phyloP scores from a whole-genome alignment of 1,284 basidiomycete genomes.

The Wallemia ichthyophaga region DNA sequence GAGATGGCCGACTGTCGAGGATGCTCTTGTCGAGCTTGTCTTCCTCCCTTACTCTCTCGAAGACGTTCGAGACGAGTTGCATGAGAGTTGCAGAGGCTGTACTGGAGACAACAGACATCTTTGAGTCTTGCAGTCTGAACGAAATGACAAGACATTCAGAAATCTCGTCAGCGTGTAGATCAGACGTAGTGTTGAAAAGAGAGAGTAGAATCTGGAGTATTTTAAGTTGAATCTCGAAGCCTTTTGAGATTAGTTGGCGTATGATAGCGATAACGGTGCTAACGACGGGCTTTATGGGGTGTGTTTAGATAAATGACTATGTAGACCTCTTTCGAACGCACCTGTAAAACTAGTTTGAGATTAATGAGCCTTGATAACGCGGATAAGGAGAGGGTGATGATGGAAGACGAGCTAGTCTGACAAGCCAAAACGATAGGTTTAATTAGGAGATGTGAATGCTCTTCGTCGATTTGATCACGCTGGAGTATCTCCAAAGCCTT shows the following conservation, averaged over 20 bases:
- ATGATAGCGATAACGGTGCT: constrained; percentile 51
- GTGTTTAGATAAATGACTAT: not conserved
- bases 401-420: constrained; percentile 71
- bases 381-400: constrained; percentile 66
- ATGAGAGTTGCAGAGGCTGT: constrained; percentile 88
- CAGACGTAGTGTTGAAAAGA: constrained; percentile 54
- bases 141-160: constrained; percentile 70
- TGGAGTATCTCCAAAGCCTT: constrained; percentile 29
- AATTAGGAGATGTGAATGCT: constrained; percentile 34
- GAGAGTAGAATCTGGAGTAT: constrained; percentile 46
- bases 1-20: constrained; percentile 10
- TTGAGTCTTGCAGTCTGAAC: constrained; percentile 78
- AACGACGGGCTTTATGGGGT: constrained; percentile 25
- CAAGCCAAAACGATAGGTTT: constrained; percentile 79
- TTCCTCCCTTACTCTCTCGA: constrained; percentile 71
- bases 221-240: constrained; percentile 76
- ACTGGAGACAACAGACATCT: constrained; percentile 81
- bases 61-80: constrained; percentile 88
- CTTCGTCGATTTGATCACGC: constrained; percentile 17
- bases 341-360: constrained; percentile 43
- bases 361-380: constrained; percentile 72
- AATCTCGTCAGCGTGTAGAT: constrained; percentile 43
- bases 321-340: constrained; percentile 10
- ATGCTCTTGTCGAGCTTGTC: constrained; percentile 18
- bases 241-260: constrained; percentile 58